Percentiles rank a stretch among this genome's conserved stretches.
phyloP scores from a whole-genome alignment of 2,329 filamentous ascomycete genomes.

The Stagonosporopsis chrysanthemi region DNA sequence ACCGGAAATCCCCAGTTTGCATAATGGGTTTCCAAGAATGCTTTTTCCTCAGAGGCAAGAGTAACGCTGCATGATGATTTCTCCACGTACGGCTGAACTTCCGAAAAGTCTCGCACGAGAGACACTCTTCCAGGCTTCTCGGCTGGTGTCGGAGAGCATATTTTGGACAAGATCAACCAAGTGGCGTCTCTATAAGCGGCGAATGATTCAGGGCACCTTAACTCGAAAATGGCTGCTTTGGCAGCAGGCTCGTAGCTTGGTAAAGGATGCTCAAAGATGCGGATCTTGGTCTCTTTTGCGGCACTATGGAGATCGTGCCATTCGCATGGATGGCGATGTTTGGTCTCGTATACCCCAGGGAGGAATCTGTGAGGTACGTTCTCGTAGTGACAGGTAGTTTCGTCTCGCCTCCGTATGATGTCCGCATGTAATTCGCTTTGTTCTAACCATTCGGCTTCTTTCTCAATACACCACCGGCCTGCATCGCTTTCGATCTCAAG shows the following conservation, averaged over 20 bases:
- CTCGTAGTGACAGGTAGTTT: constrained; percentile 47
- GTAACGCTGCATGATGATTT: constrained; percentile 33
- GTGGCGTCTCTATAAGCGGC: constrained; percentile 61
- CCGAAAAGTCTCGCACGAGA: constrained; percentile 43
- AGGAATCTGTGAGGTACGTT: constrained; percentile 30
- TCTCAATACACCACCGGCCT: constrained; percentile 35
- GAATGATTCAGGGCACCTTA: constrained; percentile 56
- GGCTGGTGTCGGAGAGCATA: constrained; percentile 37
- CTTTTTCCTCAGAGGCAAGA: constrained; percentile 58
- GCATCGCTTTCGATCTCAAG: constrained; percentile 48
- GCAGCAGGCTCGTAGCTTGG: constrained; percentile 48
- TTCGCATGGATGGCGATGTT: constrained; percentile 9
- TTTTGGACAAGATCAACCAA: constrained; percentile 55
- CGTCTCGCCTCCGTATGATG: constrained; percentile 21
- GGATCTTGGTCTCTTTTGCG: constrained; percentile 54
- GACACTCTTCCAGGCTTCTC: constrained; percentile 17
- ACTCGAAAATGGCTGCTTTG: constrained; percentile 62
- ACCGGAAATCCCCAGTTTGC: constrained; percentile 52
- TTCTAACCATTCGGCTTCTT: constrained; percentile 51
- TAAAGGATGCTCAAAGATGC: constrained; percentile 60
- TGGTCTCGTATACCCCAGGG: constrained; percentile 3
- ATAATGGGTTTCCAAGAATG: constrained; percentile 60
- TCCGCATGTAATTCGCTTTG: constrained; percentile 30
- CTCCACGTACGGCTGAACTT: constrained; percentile 37
- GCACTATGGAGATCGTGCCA: constrained; percentile 50